Evolutionary conservation across 441 rosid species (phyloP), one percentile per base, ranked within the genome.

Genomic region (Populus trichocarpa): DNA sequence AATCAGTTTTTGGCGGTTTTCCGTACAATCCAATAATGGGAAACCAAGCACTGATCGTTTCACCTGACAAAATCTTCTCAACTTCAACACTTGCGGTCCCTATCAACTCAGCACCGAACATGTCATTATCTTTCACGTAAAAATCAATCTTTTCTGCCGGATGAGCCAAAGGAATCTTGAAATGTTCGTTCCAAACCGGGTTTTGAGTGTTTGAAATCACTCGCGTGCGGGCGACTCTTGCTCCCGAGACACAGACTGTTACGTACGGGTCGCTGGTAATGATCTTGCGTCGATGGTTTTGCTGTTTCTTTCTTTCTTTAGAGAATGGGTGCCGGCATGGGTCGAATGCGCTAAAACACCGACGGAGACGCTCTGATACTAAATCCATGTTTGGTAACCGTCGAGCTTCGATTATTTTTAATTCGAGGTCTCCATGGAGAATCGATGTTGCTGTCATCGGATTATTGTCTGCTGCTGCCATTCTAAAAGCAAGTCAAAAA

Each of bases 251-350:
- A 75, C 91, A 87, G 64, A 91, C 96, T 5, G 91, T 90, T 22
- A 92, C 97, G 80, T 94, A 94, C 5, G 98, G 96, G 26, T 94
- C 98, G 84, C 97, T 94, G 70, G 97, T 94, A 75, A 94, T 92
- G 75, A 92, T 91, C 69, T 84, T 90, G 28, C 79, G 77, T 67
- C 78, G 85, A 40, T 65, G 77, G 8, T 12, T 26, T 50, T 20
- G 70, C 40, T 14, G 79, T 4, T 18, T 75, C 20, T 57, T 75
- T 14, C 20, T 68, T 20, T 59, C 42, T 16, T 70, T 71, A 20
- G 25, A 5, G 73, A 68, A 82, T 14, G 88, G 88, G 68, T 82
- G 70, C 8, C 79, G 77, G 68, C 86, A 89, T 57, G 73, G 0
- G 57, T 84, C 81, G 32, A 85, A 84, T 2, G 86, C 83, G 16